A percentile compares a stretch with the other conserved stretches of the same genome.
These are phyloP conservation scores for Novymonas esmeraldas DNA, from an alignment of 208 protist genomes.

Conservation along the genomic window DNA sequence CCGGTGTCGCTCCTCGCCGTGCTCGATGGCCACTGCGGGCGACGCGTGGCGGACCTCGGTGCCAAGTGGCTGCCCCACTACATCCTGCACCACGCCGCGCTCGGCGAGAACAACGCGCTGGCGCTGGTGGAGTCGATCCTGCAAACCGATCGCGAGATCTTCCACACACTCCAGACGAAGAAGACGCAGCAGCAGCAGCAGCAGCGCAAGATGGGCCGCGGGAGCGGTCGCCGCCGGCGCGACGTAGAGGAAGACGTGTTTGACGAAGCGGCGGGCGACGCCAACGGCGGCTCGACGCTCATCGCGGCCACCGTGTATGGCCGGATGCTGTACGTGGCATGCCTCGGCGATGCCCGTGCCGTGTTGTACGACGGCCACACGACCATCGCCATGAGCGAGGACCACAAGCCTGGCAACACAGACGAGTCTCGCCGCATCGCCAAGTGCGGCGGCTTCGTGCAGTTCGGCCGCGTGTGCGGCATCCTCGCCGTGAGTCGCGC, in stretches of 20 bases:
- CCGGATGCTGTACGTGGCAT: conserved; percentile 85
- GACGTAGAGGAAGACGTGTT: conserved; percentile 24
- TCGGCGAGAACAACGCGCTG: conserved; percentile 78
- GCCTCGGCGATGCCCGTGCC: conserved; percentile 87
- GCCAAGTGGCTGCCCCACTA: conserved; percentile 64
- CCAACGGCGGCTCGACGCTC: conserved; percentile 72
- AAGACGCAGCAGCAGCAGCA: conserved; percentile 23
- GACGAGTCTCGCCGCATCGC: conserved; percentile 79
- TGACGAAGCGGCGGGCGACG: conserved; percentile 15
- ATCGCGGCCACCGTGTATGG: conserved; percentile 69
- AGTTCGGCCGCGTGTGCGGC: conserved; percentile 93
- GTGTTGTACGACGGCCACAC: conserved; percentile 78
- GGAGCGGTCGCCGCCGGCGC: conserved; percentile 16
- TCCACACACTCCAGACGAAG: conserved; percentile 31
- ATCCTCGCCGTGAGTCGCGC: conserved; percentile 89
- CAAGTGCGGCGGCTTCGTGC: conserved; percentile 87
- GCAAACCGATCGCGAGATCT: conserved; percentile 63
- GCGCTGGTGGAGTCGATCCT: conserved; percentile 78
- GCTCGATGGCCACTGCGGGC: conserved; percentile 86
- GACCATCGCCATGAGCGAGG: conserved; percentile 89
- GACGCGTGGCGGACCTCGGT: conserved; percentile 66
- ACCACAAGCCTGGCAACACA: conserved; percentile 89
- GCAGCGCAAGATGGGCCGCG: conserved; percentile 12
- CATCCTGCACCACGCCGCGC: conserved; percentile 57
- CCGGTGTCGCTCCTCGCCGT: conserved; percentile 66